A percentile compares a stretch with the other conserved stretches of the same genome.
These are phyloP conservation scores for Fallopia convolvulus DNA, from an alignment of 148 eudicot species.

Conservation along the genomic window DNA sequence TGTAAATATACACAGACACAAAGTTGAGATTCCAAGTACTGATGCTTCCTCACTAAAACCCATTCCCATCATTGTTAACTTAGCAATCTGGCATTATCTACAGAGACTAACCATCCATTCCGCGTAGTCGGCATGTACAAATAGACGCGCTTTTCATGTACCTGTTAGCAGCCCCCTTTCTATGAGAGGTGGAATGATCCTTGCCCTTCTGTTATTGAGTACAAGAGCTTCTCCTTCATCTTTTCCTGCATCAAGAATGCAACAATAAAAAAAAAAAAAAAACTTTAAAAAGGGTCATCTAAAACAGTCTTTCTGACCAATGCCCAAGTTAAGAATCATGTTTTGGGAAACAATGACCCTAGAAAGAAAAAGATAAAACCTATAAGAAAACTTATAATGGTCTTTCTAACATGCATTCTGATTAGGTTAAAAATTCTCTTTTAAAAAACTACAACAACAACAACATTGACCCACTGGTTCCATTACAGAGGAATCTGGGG, in stretches of 20 bases:
- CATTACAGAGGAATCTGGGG: too few relatives aligned
- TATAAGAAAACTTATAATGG: too few relatives aligned
- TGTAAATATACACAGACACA: background rate
- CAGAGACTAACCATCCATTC: conserved; percentile 7
- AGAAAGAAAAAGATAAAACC: too few relatives aligned
- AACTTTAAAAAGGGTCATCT: background rate
- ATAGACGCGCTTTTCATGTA: conserved; percentile 19
- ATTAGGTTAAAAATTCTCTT: too few relatives aligned
- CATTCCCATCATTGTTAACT: background rate
- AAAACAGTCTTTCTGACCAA: background rate
- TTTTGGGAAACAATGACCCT: too few relatives aligned
- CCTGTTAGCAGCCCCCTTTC: conserved; percentile 13
- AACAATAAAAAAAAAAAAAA: background rate
- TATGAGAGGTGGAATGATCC: conserved; percentile 93
- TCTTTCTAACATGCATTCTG: too few relatives aligned
- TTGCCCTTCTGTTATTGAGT: conserved; percentile 90
- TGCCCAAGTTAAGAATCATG: too few relatives aligned
- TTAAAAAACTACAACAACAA: too few relatives aligned
- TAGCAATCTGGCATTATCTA: background rate
- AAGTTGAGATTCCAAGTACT: background rate
- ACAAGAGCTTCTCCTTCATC: conserved; percentile 82
- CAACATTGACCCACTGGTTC: too few relatives aligned
- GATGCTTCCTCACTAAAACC: conserved; percentile 5
- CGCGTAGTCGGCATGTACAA: conserved; percentile 2
- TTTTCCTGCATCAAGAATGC: conserved; percentile 44